Conservation (phyloP, 2,329 filamentous ascomycete species). For the Nemania diffusa region DNA sequence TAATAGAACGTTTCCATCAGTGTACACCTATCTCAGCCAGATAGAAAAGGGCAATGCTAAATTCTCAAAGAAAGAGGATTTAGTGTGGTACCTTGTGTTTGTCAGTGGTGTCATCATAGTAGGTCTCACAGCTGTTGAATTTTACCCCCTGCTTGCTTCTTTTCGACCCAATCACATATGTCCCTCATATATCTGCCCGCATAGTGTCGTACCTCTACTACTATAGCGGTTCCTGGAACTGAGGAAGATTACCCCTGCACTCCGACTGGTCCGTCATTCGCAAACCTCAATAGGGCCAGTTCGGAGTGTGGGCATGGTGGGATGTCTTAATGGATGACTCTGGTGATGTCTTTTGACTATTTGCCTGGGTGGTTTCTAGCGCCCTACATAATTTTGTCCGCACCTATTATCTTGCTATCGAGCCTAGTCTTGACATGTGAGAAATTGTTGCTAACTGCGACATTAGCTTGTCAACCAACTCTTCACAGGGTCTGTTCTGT, state of each 20-base stretch:
- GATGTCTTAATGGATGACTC: slow-evolving; percentile 77
- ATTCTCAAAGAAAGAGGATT: slow-evolving; percentile 79
- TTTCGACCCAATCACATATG: slow-evolving; percentile 48
- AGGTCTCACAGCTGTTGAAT: slow-evolving; percentile 59
- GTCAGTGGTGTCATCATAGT: slow-evolving; percentile 78
- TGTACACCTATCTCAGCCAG: slow-evolving; percentile 80
- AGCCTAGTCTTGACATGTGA: slow-evolving; percentile 1
- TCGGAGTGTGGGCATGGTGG: slow-evolving; percentile 79
- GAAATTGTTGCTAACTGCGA: slow-evolving; percentile 42
- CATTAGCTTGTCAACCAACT: slow-evolving; percentile 62
- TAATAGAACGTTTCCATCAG: slow-evolving; percentile 46
- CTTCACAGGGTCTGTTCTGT: slow-evolving; percentile 62
- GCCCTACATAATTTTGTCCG: slow-evolving; percentile 64
- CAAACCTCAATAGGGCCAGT: slow-evolving; percentile 68
- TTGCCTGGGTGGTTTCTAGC: slow-evolving; percentile 68
- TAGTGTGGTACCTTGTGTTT: slow-evolving; percentile 83
- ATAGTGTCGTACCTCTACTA: slow-evolving; percentile 71
- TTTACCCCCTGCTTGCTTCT: slow-evolving; percentile 23
- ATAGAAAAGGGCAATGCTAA: slow-evolving; percentile 78
- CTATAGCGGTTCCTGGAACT: slow-evolving; percentile 86
- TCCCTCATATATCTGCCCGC: slow-evolving; percentile 79
- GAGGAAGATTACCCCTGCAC: slow-evolving; percentile 83
- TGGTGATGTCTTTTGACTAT: slow-evolving; percentile 64
- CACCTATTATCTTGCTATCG: slow-evolving; percentile 35
- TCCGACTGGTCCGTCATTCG: slow-evolving; percentile 72